Base-by-base conservation (phyloP, 495 filamentous ascomycete species). In the Xylaria curta region DNA sequence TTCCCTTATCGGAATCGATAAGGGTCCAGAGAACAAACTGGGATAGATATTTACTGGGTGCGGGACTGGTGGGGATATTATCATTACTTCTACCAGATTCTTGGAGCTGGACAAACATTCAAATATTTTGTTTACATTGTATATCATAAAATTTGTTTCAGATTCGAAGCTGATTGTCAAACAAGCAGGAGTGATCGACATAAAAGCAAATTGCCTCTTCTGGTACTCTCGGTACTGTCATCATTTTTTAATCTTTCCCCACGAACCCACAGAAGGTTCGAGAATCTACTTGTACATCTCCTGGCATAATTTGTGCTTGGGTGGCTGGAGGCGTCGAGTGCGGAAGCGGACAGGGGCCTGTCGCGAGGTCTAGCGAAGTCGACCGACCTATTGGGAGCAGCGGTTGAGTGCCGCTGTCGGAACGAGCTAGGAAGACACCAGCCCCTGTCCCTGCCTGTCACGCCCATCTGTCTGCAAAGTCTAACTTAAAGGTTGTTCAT, bases 191-290 rank as follows among this genome's bases (percentile, higher is more conserved):
- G n/a, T 3, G 47, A 51, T 21, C 47, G 13, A 31, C 24, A 17
- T 56, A 4, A 31, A 31, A 10, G 26, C 53, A 56, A 56, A 26
- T 54, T 26, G 4, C 21, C 13, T 21, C 10, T 15, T n/a, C 12
- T 5, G 26, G n/a, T 51, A 1, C 13, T 8, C 10, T 24, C 51
- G 13, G 12, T 56, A 2, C 26, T 17, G 26, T 56, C 53, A 56
- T 56, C 53, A 7, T 56, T 60, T 56, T n/a, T 54, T 49, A 38
- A 38, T 61, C 44, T 15, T 70, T 63, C 58, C 58, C 59, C 68
- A 44, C 24, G 68, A 70, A 75, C 66, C 81, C 82, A 84, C 81
- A 81, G 82, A 84, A 84, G 73, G 54, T 84, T 84, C 82, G 79
- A 81, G 82, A 84, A 84, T 77, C 70, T 72, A 68, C 66, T 40